Base-by-base conservation (phyloP, 139 green algal genomes). In the Picochlorum sp. region DNA sequence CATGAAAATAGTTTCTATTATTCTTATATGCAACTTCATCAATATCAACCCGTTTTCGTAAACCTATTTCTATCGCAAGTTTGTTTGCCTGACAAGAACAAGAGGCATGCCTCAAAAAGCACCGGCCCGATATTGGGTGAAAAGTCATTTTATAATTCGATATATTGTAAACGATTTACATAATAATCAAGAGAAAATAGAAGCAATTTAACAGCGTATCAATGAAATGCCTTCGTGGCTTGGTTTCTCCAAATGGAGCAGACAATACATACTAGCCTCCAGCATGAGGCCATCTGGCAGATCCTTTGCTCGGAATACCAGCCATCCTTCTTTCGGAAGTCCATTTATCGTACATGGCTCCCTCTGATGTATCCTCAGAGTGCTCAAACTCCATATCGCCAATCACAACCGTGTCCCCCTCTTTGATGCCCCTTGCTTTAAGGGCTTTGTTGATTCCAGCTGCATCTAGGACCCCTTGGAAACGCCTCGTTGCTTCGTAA, bases 341-440 rank as follows among this genome's bases (percentile, higher is more conserved):
- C 85, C 85, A 95, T 31, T 63, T 60, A 2, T 74, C 77, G 59
- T 89, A 95, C 63, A 87, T 60, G 3, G 68, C 71, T 0, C 50
- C 60, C 57, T 90, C 75, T n/a, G 57, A 68, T 41, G 61, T 53
- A 40, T 92, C 82, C 12, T 82, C 65, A 16, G 37, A 65, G 74
- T 83, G 91, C 9, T 73, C 45, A 64, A 94, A 88, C 67, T 88
- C 85, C 5, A 72, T 65, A 12, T 80, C 68, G 3, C 83, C 83
- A 14, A 94, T 76, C 7, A 83, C 64, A 8, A 95, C 86, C 2
- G 77, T 86, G 62, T 95, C 84, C 2, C 86, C 86, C 47, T 86
- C 70, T 57, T 67, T 29, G 8, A 84, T 49, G 18, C 81, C 83
- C 16, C 55, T 30, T 2, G 70, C 74, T 47, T 65, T 59, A 5